phyloP scores from a whole-genome alignment of 2,329 filamentous ascomycete species.

The Corynespora cassiicola region DNA sequence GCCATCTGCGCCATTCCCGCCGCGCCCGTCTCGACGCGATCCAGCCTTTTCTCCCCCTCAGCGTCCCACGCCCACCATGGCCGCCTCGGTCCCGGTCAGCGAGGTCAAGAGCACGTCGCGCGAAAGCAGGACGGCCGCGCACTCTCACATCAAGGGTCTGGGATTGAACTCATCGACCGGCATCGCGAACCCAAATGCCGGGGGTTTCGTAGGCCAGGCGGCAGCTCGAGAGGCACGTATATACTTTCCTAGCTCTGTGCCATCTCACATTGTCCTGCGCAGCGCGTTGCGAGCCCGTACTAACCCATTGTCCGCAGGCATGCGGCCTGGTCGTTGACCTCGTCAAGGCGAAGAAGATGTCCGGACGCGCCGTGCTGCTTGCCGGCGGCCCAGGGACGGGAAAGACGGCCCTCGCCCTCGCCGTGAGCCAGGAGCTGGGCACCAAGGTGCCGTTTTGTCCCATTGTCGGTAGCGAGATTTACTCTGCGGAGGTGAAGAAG shows the following conservation, averaged over 20 bases:
- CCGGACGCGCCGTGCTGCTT: constrained; percentile 88
- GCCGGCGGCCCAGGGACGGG: constrained; percentile 92
- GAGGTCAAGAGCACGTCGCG: constrained; percentile 94
- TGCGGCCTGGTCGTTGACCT: constrained; percentile 95
- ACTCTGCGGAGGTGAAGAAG: constrained; percentile 98
- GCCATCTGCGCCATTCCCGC: not conserved
- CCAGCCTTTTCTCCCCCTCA: constrained; percentile 1
- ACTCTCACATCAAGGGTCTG: constrained; percentile 97
- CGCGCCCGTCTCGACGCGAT: not conserved
- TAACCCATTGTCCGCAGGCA: constrained; percentile 65
- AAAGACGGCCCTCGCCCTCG: constrained; percentile 94
- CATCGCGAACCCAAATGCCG: constrained; percentile 73
- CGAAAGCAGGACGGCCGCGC: constrained; percentile 93
- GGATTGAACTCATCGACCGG: constrained; percentile 82
- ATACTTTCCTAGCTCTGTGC: not conserved
- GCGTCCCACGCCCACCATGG: constrained; percentile 36
- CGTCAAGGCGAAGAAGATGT: constrained; percentile 97
- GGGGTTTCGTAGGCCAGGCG: constrained; percentile 87
- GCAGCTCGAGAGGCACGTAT: constrained; percentile 80
- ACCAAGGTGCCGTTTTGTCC: constrained; percentile 99
- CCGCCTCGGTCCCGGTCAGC: constrained; percentile 59
- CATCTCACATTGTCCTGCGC: not conserved
- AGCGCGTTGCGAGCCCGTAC: constrained; percentile 2
- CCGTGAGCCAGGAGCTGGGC: constrained; percentile 94
- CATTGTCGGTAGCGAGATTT: constrained; percentile 97